Evolutionary conservation across 2,329 filamentous ascomycete species (phyloP), one percentile per base, ranked within the genome.

Genomic region (Fusarium palustre): DNA sequence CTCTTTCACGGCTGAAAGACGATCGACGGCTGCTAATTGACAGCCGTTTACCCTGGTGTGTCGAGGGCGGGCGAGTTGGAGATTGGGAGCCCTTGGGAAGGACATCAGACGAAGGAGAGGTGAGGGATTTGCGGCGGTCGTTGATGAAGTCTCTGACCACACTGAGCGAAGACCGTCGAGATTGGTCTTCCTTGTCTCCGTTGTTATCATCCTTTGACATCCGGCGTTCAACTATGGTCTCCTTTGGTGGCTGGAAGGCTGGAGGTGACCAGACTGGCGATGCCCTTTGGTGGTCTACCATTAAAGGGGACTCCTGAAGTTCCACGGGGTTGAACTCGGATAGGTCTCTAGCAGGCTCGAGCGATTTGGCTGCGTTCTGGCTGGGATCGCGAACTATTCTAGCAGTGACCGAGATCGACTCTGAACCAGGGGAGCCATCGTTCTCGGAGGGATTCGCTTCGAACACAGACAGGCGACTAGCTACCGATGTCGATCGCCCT

Each of bases 331-430:
- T 77, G 64, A 81, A 84, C 20, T 88, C 86, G 4, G 76, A 77
- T 20, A 76, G 74, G 52, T 84, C 82, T 38, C 76, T 79, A 4
- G 78, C 79, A 4, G 77, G 71, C 20, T 86, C 84, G 3, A 81
- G 74, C 22, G 77, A 76, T 60, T 77, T 80, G 7, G 79, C 77
- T 42, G 81, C 79, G 22, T 77, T 77, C 34, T 86, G 82, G 22
- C 76, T 78, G 13, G 86, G 82, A 69, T 92, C 91, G 48, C 93
- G 89, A 38, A 97, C 83, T 67, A 97, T 97, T 53, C 91, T 89
- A 49, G 94, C 92, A 20, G 92, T 96, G 13, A 97, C 94, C 46
- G 94, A 94, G n/a, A 97, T 88, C 1, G 93, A 94, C 74, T 94
- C 92, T 7, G 90, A 82, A 8, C 85, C 64, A 12, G 72, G 66